Evolutionary conservation across 495 filamentous ascomycete genomes (phyloP).

Genomic region (Aspergillus steynii): DNA sequence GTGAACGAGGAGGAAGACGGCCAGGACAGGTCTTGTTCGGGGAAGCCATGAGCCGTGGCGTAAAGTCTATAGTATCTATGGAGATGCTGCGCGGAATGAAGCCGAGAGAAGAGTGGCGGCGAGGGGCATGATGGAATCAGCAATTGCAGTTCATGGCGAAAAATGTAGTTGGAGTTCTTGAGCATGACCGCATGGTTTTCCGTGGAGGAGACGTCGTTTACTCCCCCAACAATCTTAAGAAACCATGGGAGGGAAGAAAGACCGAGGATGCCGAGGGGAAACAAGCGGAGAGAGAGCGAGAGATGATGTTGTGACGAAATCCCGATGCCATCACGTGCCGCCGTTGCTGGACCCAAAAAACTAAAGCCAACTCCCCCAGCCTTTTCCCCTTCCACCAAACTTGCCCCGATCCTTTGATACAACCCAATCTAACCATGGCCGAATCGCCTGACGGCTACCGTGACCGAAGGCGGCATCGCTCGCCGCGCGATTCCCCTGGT

Average conservation of each 20-base stretch:
- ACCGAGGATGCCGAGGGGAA: not conserved
- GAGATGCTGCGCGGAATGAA: slow-evolving; percentile 1
- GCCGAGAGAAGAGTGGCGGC: slow-evolving; percentile 15
- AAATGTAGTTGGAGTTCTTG: slow-evolving; percentile 30
- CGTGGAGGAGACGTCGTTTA: slow-evolving; percentile 17
- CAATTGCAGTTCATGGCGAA: slow-evolving; percentile 29
- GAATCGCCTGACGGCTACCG: slow-evolving; percentile 21
- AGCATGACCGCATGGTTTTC: slow-evolving; percentile 45
- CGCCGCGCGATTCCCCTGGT: slow-evolving; percentile 19
- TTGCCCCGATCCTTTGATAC: not conserved
- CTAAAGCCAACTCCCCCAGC: not conserved
- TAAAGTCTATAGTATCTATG: slow-evolving; percentile 23
- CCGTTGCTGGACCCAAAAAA: slow-evolving; percentile 2
- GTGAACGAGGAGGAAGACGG: slow-evolving; percentile 51
- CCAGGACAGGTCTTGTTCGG: slow-evolving; percentile 36
- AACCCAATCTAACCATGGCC: slow-evolving; percentile 22
- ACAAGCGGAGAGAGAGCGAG: not conserved
- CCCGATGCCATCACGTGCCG: slow-evolving; percentile 31
- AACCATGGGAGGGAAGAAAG: slow-evolving; percentile 1
- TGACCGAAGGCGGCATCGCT: slow-evolving; percentile 24
- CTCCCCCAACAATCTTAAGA: slow-evolving; percentile 5
- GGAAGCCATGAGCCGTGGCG: slow-evolving; percentile 31
- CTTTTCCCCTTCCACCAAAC: not conserved
- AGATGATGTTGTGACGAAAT: slow-evolving; percentile 1
- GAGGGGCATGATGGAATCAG: slow-evolving; percentile 26